Percentiles rank a stretch among this genome's conserved stretches.
Conservation (phyloP, 2,329 filamentous ascomycete genomes). For the Phialophora chinensis region DNA sequence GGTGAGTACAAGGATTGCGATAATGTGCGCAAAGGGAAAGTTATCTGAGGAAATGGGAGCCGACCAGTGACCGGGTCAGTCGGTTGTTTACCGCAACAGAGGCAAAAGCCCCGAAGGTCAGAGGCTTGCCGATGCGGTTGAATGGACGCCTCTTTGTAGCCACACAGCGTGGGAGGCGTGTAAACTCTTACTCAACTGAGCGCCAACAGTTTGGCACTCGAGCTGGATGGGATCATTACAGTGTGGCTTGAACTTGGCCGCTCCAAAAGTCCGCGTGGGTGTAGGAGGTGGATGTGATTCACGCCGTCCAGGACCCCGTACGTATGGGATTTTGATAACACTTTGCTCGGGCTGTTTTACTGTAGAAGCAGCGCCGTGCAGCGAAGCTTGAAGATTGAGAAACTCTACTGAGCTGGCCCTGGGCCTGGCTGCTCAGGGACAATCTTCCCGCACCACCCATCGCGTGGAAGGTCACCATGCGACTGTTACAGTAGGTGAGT, state of each 20-base stretch:
- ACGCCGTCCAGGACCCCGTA: not conserved
- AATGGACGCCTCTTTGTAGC: constrained; percentile 26
- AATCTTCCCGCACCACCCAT: not conserved
- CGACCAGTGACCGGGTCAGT: constrained; percentile 5
- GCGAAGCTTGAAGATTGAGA: not conserved
- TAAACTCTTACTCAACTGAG: constrained; percentile 9
- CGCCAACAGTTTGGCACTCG: not conserved
- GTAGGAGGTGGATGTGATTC: not conserved
- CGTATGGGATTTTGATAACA: not conserved
- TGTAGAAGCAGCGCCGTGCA: not conserved
- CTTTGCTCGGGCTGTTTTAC: not conserved
- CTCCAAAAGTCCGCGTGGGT: not conserved
- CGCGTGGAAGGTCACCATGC: not conserved
- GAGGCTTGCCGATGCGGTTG: constrained; percentile 6
- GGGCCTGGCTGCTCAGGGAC: not conserved
- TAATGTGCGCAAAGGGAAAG: not conserved
- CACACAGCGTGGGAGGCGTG: constrained; percentile 16
- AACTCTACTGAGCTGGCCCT: not conserved
- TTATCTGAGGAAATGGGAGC: constrained; percentile 8
- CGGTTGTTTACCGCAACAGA: constrained; percentile 10
- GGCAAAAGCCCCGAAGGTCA: constrained; percentile 5
- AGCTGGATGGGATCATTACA: constrained; percentile 14
- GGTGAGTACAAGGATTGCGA: constrained; percentile 1
- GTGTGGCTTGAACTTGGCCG: constrained; percentile 12
- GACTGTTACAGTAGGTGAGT: not conserved